Base-by-base conservation (phyloP, 164 flowering plant species). In the Berberis thunbergii region DNA sequence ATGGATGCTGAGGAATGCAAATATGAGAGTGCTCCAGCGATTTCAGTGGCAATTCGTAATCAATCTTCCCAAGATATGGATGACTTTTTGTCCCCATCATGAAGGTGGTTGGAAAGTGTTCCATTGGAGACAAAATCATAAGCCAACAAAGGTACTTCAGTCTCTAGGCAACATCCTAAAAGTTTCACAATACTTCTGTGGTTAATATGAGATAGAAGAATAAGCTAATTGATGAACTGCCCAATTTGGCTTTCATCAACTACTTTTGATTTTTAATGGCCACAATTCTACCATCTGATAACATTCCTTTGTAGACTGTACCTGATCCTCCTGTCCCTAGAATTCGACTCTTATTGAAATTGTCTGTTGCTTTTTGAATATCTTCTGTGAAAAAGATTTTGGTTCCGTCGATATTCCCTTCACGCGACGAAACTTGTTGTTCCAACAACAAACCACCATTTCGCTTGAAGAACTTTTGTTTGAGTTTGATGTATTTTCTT, bases 271-370 rank as follows among this genome's bases (percentile, higher is more conserved):
- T 56, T 56, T 56, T 56, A 2, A 56, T 13, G 2, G 59, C 40
- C 59, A 56, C 59, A 4, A 56, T 56, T 8, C 9, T 56, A n/a
- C 41, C 57, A 54, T 54, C 40, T 13, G 57, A 1, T 26, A 55
- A 38, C 58, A 55, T 55, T 13, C 58, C 58, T 38, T 55, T 55
- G 58, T 55, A 55, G 10, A 55, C 58, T 55, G 41, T 26, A 13
- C 41, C 42, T 4, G 10, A 55, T 7, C 58, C 40, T 55, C 58
- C 58, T 26, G 7, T 38, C 7, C 58, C 58, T 9, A 55, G 58
- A 26, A 55, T 55, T 4, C 58, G 58, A 55, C 41, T 26, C 41
- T 13, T 3, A 55, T 55, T 55, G 58, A 55, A 55, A 41, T 55
- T 55, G 58, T 55, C 40, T 13, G 58, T 55, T 26, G 41, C 58